Evolutionary conservation across 768 basidiomycete genomes (phyloP).

Genomic region (Russula brevipes): DNA sequence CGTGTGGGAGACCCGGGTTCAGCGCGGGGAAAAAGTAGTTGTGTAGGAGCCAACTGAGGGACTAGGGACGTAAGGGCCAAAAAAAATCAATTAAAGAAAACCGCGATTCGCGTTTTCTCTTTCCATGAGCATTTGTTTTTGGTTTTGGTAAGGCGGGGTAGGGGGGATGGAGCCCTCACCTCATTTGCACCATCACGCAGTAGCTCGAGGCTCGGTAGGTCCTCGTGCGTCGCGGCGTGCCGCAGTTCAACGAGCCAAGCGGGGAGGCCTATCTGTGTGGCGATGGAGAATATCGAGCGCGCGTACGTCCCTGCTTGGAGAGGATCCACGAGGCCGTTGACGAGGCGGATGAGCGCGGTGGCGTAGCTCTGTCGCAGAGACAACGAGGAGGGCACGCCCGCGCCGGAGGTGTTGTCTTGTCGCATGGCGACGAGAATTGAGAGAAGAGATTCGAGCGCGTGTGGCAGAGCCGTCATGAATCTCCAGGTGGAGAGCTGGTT

Average conservation of each 20-base stretch:
- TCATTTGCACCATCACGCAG: conserved; percentile 73
- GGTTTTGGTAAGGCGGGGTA: neutral
- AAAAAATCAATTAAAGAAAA: too few species aligned
- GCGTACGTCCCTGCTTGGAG: conserved; percentile 87
- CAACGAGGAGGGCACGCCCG: conserved; percentile 36
- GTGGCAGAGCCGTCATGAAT: conserved; percentile 67
- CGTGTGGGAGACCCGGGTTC: conserved; percentile 39
- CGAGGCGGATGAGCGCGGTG: conserved; percentile 76
- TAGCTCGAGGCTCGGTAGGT: conserved; percentile 77
- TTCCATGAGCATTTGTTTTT: too few species aligned
- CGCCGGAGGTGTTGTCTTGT: conserved; percentile 42
- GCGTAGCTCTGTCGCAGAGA: conserved; percentile 73
- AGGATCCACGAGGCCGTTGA: conserved; percentile 94
- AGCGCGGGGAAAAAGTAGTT: conserved; percentile 81
- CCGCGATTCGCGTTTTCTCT: too few species aligned
- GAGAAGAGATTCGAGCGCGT: conserved; percentile 71
- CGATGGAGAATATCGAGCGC: conserved; percentile 84
- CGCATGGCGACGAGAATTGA: conserved; percentile 55
- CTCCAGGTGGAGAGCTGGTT: conserved; percentile 74
- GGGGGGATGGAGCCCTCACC: conserved; percentile 34
- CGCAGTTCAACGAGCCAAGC: conserved; percentile 87
- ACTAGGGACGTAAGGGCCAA: conserved; percentile 38
- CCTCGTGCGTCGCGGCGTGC: conserved; percentile 95
- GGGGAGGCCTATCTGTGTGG: conserved; percentile 79
- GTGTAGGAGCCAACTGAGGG: conserved; percentile 74